Conservation (phyloP, 495 filamentous ascomycete species). For the Aspergillus haitiensis region DNA sequence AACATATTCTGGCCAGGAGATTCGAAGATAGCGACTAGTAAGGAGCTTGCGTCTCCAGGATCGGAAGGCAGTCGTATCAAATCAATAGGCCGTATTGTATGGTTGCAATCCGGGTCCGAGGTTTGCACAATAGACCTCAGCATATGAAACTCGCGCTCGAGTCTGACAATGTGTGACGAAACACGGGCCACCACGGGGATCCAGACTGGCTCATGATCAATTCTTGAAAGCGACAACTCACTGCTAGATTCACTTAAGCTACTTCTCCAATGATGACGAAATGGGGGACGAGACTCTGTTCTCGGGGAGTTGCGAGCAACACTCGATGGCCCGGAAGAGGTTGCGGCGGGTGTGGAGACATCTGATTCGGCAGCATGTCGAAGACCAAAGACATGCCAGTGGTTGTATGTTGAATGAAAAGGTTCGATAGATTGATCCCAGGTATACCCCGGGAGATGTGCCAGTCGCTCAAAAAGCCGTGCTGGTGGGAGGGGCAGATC, state of each 20-base stretch:
- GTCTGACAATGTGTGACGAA: constrained; percentile 73
- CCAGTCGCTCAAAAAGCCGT: constrained; percentile 70
- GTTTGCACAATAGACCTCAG: constrained; percentile 66
- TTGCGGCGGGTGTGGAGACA: constrained; percentile 44
- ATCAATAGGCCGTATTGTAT: constrained; percentile 74
- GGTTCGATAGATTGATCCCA: constrained; percentile 71
- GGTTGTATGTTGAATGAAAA: constrained; percentile 82
- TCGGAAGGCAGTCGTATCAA: constrained; percentile 63
- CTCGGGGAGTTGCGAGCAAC: constrained; percentile 49
- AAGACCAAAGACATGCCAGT: constrained; percentile 65
- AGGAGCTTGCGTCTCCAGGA: constrained; percentile 60
- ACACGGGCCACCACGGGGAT: constrained; percentile 69
- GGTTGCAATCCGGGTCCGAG: constrained; percentile 69
- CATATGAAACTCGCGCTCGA: constrained; percentile 84
- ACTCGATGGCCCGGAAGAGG: constrained; percentile 47
- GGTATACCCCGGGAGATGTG: constrained; percentile 69
- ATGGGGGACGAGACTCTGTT: constrained; percentile 38
- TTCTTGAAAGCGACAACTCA: constrained; percentile 42
- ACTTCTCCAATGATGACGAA: constrained; percentile 40
- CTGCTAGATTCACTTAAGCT: constrained; percentile 54
- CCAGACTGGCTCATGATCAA: constrained; percentile 46
- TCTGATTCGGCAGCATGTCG: constrained; percentile 45
- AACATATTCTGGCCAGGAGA: constrained; percentile 74
- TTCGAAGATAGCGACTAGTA: constrained; percentile 76
- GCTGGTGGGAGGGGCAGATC: constrained; percentile 67